Percentiles rank a stretch among this genome's conserved stretches.
These are phyloP conservation scores for Thelephora terrestris DNA, from an alignment of 1,284 basidiomycete genomes.

Conservation along the genomic window DNA sequence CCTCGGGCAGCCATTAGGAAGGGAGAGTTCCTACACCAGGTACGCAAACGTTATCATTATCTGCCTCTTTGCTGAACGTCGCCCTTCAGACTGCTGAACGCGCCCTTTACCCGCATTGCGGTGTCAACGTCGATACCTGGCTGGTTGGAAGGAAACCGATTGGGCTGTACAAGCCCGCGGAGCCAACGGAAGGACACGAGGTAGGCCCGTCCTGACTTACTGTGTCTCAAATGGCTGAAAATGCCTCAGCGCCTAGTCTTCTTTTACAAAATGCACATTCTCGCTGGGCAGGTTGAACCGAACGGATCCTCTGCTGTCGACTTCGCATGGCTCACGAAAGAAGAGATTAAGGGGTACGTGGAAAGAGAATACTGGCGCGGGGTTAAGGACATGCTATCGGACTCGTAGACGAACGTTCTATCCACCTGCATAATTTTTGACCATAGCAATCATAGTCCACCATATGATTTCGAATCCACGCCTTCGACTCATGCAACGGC, in stretches of 20 bases:
- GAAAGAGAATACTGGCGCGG: conserved; percentile 63
- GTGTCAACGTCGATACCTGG: conserved; percentile 74
- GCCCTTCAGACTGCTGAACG: conserved; percentile 52
- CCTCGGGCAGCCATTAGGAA: conserved; percentile 59
- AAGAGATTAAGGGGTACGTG: conserved; percentile 67
- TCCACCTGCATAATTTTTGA: background rate
- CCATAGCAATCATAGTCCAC: no score
- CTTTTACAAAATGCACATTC: conserved; percentile 78
- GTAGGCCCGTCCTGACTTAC: background rate
- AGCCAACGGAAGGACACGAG: conserved; percentile 16
- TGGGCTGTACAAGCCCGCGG: conserved; percentile 48
- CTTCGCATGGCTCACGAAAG: conserved; percentile 86
- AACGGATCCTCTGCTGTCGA: conserved; percentile 46
- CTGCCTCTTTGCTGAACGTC: background rate
- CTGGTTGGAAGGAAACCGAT: conserved; percentile 68
- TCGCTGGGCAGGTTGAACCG: conserved; percentile 64
- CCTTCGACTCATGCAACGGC: no score
- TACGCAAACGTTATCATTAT: conserved; percentile 20
- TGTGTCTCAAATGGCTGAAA: background rate
- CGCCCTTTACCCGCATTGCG: conserved; percentile 57
- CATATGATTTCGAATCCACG: no score
- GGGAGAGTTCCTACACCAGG: conserved; percentile 63
- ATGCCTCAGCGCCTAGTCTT: conserved; percentile 34
- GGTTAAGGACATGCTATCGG: conserved; percentile 73
- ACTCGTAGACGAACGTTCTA: conserved; percentile 32